Base-by-base conservation (phyloP, 2,329 filamentous ascomycete species). In the Alternaria infectoria region DNA sequence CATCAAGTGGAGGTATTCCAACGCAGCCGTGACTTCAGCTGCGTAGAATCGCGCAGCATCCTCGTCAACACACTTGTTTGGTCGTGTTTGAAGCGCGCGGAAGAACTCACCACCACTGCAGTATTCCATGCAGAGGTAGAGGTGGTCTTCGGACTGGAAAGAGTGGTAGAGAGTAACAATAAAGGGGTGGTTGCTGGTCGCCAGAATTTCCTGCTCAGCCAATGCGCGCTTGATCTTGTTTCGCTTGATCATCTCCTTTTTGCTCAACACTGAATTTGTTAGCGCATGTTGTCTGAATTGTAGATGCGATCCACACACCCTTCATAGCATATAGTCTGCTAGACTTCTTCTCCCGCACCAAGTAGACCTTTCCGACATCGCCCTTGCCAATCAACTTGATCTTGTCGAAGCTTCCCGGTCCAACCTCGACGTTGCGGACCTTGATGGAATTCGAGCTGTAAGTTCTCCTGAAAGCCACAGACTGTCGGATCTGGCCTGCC, bases 121-220 rank as follows among this genome's bases (percentile, higher is more conserved):
- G 79, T 99, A 99, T 81, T 99, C 96, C 96, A 99, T 99, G 80
- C 96, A 99, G n/a, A 99, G 87, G 78, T 99, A 99, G 45, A 99
- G 87, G 81, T 98, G 94, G 71, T 99, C 96, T 79, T 99, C 96
- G 2, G 96, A 99, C 81, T 99, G 96, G 86, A 99, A 99, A 0
- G 95, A 98, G 82, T 99, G 96, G 80, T 98, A 99, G 3, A 99
- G 86, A 0, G 96, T 99, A 67, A 99, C 96, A 77, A 99, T 99
- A 81, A 99, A 99, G 0, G 96, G 96, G 76, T 99, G 96, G 74
- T 99, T 99, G 85, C 95, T 98, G 45, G 96, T 99, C 9, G 96
- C 96, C 57, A 99, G 85, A 69, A 99, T 99, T 81, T 99, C 96
- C 79, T 98, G 96, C 82, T 99, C 96, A 40, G 96, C 96, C 71